Percentiles rank a stretch among this genome's conserved stretches.
These are phyloP conservation scores for Mytilinidion resinicola DNA, from an alignment of 495 filamentous ascomycete species.

Conservation along the genomic window DNA sequence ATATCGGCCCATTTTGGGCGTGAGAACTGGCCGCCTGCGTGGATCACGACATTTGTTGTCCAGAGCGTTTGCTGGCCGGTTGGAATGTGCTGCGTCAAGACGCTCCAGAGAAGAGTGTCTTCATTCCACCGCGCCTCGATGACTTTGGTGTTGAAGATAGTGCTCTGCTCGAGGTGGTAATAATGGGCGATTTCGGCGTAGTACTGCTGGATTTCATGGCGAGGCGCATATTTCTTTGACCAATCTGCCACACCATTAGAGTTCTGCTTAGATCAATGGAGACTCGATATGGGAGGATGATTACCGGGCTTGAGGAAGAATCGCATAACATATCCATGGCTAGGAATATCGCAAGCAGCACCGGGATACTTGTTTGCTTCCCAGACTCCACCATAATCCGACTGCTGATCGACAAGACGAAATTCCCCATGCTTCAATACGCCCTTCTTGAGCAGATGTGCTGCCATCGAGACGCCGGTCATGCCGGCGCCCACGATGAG, in stretches of 20 bases:
- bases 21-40: not conserved
- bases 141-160: not conserved
- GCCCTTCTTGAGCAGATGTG: not conserved
- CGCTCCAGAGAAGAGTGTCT: not conserved
- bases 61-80: not conserved
- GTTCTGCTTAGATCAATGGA: not conserved
- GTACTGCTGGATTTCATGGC: not conserved
- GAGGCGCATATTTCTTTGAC: not conserved
- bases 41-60: not conserved
- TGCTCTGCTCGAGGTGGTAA: not conserved
- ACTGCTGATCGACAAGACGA: not conserved
- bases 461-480: not conserved
- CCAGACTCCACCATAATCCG: not conserved
- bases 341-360: not conserved
- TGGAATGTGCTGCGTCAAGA: not conserved
- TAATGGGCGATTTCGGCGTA: not conserved
- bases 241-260: not conserved
- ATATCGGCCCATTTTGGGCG: not conserved
- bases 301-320: not conserved
- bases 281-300: not conserved
- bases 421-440: not conserved
- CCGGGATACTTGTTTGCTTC: not conserved
- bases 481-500: not conserved
- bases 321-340: not conserved
- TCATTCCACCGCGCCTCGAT: not conserved